phyloP scores from a whole-genome alignment of 2,329 filamentous ascomycete genomes.

The Dactylellina parvicollis region DNA sequence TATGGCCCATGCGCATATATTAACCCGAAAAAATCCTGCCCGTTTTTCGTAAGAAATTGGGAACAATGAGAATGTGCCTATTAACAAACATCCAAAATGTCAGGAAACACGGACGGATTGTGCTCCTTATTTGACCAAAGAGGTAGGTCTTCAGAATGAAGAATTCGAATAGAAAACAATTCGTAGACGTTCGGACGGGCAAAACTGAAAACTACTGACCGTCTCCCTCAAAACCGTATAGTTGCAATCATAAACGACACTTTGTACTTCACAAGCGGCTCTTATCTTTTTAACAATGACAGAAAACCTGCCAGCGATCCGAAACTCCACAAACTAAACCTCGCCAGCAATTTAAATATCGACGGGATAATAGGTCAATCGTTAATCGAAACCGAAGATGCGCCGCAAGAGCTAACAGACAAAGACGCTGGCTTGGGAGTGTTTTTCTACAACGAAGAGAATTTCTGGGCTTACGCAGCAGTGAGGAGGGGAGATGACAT shows the following conservation, averaged over 20 bases:
- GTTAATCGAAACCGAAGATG: conserved; percentile 14
- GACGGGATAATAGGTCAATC: conserved; percentile 17
- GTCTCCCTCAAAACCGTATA: background rate
- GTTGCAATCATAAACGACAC: conserved; percentile 28
- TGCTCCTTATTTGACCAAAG: conserved; percentile 22
- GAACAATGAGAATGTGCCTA: too few species aligned
- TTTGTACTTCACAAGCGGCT: conserved; percentile 19
- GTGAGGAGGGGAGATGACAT: conserved; percentile 5
- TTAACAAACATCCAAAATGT: background rate
- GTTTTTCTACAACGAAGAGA: conserved; percentile 18
- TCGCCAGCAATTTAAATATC: conserved; percentile 5
- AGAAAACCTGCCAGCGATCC: conserved; percentile 10
- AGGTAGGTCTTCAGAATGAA: background rate
- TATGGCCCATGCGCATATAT: too few species aligned
- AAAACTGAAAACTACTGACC: background rate
- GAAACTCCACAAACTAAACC: conserved; percentile 20
- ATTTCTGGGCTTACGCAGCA: conserved; percentile 13
- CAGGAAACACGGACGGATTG: conserved; percentile 1
- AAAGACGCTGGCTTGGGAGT: conserved; percentile 16
- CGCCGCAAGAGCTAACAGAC: conserved; percentile 12
- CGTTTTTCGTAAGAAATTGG: too few species aligned
- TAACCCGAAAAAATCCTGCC: too few species aligned
- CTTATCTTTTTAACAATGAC: conserved; percentile 12
- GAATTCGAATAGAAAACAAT: background rate
- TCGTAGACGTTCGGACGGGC: background rate